Evolutionary conservation across 331 rosid species (phyloP).

Genomic region (Malus hybrid): DNA sequence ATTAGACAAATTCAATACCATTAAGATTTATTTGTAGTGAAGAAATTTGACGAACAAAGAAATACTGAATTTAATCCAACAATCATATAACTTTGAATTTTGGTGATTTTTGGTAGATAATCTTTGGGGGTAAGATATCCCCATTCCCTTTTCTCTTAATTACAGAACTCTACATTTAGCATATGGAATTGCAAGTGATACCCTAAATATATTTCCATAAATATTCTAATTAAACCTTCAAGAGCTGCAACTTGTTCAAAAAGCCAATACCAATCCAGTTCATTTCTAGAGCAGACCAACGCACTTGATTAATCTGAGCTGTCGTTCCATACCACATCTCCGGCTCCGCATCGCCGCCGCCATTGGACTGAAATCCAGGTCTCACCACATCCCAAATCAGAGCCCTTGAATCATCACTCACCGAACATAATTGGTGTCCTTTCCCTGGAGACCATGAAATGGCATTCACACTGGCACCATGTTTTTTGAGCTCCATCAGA

Average conservation of each 20-base stretch:
- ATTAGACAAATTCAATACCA: too few relatives aligned
- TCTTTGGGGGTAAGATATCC: too few relatives aligned
- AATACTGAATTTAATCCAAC: too few relatives aligned
- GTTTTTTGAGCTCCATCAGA: conserved; percentile 40
- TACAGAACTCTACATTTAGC: not conserved
- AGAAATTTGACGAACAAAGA: too few relatives aligned
- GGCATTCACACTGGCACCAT: conserved; percentile 49
- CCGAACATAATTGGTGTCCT: conserved; percentile 49
- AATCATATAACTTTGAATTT: too few relatives aligned
- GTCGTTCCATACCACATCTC: conserved; percentile 41
- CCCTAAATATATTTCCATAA: not conserved
- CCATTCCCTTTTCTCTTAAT: not conserved
- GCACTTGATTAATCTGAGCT: conserved; percentile 50
- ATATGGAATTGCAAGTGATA: not conserved
- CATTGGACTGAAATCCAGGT: not conserved
- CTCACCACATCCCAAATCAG: conserved; percentile 59
- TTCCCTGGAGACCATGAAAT: conserved; percentile 48
- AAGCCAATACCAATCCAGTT: conserved; percentile 53
- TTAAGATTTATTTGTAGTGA: too few relatives aligned
- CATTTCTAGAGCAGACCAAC: conserved; percentile 48
- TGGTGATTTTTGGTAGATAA: too few relatives aligned
- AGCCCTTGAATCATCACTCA: conserved; percentile 54
- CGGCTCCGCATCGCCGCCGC: conserved; percentile 32
- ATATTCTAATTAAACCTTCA: conserved; percentile 30
- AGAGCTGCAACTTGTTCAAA: conserved; percentile 42